Evolutionary conservation across 345 rosid species (phyloP).

Genomic region (Carallia pectinifolia): DNA sequence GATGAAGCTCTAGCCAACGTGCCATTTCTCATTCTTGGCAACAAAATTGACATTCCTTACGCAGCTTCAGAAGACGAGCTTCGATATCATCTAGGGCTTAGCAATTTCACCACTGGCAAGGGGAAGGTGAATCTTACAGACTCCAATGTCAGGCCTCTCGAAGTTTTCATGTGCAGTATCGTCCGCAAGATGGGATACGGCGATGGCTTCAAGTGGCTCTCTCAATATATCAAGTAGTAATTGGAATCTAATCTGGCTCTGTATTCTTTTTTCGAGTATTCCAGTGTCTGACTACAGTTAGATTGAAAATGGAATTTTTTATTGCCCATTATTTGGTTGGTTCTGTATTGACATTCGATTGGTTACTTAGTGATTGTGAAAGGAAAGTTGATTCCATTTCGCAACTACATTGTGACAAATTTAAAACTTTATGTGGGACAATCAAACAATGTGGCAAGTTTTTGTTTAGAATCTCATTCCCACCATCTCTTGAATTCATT

Average conservation of each 20-base stretch:
- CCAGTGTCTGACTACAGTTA: slow-evolving; percentile 16
- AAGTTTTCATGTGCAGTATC: slow-evolving; percentile 64
- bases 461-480: background rate
- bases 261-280: slow-evolving; percentile 13
- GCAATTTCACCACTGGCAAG: slow-evolving; percentile 55
- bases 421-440: background rate
- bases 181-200: slow-evolving; percentile 68
- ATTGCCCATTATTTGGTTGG: slow-evolving; percentile 13
- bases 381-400: background rate
- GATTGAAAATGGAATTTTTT: slow-evolving; percentile 19
- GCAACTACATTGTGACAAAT: slow-evolving; percentile 1
- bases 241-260: slow-evolving; percentile 1
- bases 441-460: background rate
- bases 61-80: slow-evolving; percentile 60
- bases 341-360: slow-evolving; percentile 7
- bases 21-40: slow-evolving; percentile 58
- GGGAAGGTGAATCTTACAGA: slow-evolving; percentile 46
- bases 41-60: slow-evolving; percentile 58
- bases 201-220: slow-evolving; percentile 63
- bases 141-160: slow-evolving; percentile 45
- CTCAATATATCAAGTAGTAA: slow-evolving; percentile 61
- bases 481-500: no score
- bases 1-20: slow-evolving; percentile 49
- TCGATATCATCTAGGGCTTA: slow-evolving; percentile 47
- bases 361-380: slow-evolving; percentile 6